phyloP scores from a whole-genome alignment of 352 stramenopile species.

The Phytophthora hibernalis region DNA sequence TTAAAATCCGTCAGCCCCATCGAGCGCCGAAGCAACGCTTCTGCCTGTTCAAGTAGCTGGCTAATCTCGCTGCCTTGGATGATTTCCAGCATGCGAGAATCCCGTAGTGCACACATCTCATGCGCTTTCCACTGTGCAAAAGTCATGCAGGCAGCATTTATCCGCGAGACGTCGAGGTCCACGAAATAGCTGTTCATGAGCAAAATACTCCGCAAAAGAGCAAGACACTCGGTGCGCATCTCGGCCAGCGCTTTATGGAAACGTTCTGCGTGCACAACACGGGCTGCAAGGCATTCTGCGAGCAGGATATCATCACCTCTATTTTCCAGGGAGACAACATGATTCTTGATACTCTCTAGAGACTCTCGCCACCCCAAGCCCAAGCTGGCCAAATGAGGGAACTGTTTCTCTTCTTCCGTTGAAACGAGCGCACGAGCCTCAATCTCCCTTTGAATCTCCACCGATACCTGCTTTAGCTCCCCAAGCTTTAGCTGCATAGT shows the following conservation, averaged over 20 bases:
- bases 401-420: slow-evolving; percentile 35
- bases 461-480: slow-evolving; percentile 44
- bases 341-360: slow-evolving; percentile 41
- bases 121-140: slow-evolving; percentile 46
- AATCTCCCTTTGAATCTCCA: slow-evolving; percentile 59
- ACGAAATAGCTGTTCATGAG: slow-evolving; percentile 70
- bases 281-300: slow-evolving; percentile 37
- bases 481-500: slow-evolving; percentile 49
- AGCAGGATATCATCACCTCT: slow-evolving; percentile 40
- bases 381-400: slow-evolving; percentile 47
- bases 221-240: slow-evolving; percentile 51
- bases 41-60: slow-evolving; percentile 35
- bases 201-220: slow-evolving; percentile 50
- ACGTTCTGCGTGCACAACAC: slow-evolving; percentile 35
- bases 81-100: slow-evolving; percentile 46
- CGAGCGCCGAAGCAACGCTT: slow-evolving; percentile 41
- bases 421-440: slow-evolving; percentile 36
- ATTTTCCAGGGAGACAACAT: slow-evolving; percentile 44
- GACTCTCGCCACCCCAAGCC: slow-evolving; percentile 35
- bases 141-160: slow-evolving; percentile 47
- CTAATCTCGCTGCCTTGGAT: slow-evolving; percentile 51
- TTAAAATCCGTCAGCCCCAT: slow-evolving; percentile 68
- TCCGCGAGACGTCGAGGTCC: slow-evolving; percentile 54
- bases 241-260: slow-evolving; percentile 55
- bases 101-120: slow-evolving; percentile 45